Evolutionary conservation across 345 rosid species (phyloP).

Genomic region (Heritiera fomes): DNA sequence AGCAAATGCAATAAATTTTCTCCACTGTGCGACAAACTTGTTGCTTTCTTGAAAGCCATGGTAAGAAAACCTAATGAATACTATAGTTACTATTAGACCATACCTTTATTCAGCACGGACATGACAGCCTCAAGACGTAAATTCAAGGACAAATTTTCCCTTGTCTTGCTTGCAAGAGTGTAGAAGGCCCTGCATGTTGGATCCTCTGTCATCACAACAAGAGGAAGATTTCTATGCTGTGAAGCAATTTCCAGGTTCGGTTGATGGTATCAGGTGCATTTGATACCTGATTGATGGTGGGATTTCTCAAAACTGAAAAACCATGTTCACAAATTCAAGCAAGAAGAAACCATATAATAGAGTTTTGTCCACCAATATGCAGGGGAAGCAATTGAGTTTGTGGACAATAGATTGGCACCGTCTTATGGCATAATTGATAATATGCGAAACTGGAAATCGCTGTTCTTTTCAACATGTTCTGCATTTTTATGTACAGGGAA

Average conservation of each 20-base stretch:
- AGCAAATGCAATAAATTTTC: neutral
- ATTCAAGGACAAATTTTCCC: neutral
- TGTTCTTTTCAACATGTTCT: neutral
- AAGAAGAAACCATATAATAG: neutral
- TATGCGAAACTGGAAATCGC: neutral
- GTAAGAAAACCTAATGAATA: neutral
- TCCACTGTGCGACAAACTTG: neutral
- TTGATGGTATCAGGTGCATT: neutral
- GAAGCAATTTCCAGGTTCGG: neutral
- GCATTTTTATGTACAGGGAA: neutral
- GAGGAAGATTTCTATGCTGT: neutral
- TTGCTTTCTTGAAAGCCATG: neutral
- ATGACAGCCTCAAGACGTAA: neutral
- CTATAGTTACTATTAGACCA: neutral
- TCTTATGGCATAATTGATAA: neutral
- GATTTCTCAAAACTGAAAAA: slow-evolving; percentile 5
- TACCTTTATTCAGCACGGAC: neutral
- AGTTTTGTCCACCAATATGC: neutral
- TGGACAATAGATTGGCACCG: neutral
- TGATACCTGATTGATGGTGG: neutral
- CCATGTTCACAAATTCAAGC: neutral
- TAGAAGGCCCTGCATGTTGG: neutral
- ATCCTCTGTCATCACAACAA: neutral
- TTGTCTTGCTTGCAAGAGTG: neutral
- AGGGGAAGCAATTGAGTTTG: neutral